These are phyloP conservation scores for Phlyctochytrium planicorne DNA, from an alignment of 192 early-diverging fungal species.

Conservation along the genomic window DNA sequence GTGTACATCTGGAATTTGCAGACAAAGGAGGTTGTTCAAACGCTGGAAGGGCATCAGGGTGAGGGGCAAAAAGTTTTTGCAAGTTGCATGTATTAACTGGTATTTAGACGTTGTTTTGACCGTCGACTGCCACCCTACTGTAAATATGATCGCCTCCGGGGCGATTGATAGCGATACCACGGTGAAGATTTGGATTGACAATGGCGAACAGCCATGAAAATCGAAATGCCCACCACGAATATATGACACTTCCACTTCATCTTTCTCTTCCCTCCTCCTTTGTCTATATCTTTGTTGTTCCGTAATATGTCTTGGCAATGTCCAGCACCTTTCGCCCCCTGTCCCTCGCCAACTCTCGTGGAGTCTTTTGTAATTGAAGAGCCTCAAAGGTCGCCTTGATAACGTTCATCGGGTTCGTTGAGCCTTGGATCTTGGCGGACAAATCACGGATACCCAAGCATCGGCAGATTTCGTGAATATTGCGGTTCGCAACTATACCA, in stretches of 20 bases:
- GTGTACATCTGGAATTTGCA: conserved; percentile 99
- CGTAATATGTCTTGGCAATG: conserved; percentile 88
- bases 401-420: conserved; percentile 97
- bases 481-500: conserved; percentile 88
- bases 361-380: conserved; percentile 70
- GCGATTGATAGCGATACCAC: conserved; percentile 86
- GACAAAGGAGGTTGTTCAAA: conserved; percentile 91
- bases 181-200: conserved; percentile 78
- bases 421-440: conserved; percentile 85
- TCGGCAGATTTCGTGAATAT: conserved; percentile 93
- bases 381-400: conserved; percentile 96
- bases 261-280: too few species aligned
- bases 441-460: conserved; percentile 93
- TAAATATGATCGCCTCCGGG: conserved; percentile 94
- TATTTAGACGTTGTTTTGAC: conserved; percentile 79
- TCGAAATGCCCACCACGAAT: too few species aligned
- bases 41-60: conserved; percentile 90
- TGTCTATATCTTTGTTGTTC: conserved; percentile 20
- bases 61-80: conserved; percentile 15
- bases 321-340: conserved; percentile 87
- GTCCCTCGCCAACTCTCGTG: conserved; percentile 81
- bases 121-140: conserved; percentile 90
- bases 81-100: conserved; percentile 4
- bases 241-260: too few species aligned
- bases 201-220: conserved; percentile 3